Evolutionary conservation across 495 filamentous ascomycete genomes (phyloP), one percentile per base, ranked within the genome.

Genomic region (Lasiosphaeria miniovina): DNA sequence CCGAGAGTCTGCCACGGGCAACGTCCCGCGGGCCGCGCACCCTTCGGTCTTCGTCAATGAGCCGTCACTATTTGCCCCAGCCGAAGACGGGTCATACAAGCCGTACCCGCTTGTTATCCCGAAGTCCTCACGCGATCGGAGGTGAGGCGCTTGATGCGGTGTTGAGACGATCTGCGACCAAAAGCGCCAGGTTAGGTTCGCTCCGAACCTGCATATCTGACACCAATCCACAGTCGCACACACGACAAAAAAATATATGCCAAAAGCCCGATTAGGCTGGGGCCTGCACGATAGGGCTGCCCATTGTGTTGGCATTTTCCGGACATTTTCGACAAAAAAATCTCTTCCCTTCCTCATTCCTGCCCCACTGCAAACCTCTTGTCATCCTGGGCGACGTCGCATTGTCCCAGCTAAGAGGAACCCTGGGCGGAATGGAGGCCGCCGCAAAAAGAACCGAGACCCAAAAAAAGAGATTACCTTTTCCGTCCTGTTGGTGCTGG

Each of bases 31-130:
- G 48, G 58, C 65, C 5, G 63, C 52, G 10, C 71, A 66, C 51
- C 71, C 71, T n/a, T 15, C 52, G 2, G 68, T 73, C 49, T 61
- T 65, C 46, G 60, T 70, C 45, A 38, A 55, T 45, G 57, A 65
- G 5, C 60, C 61, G 0, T 66, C 56, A 56, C 49, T 8, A 11
- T 68, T 66, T 43, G 15, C 33, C 40, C 34, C 34, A 2, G 56
- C 52, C 1, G 65, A 68, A 43, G 65, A 70, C 6, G 66, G 53
- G 7, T n/a, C 4, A 12, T 55, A 55, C 36, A 15, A 55, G 7
- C 9, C 43, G 4, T 55, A 55, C 36, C 55, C 55, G 15, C 55
- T 49, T 8, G 10, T 43, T 2, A 57, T 40, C 15, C 49, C 17
- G 5, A 15, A 15, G 14, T 17, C 9, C 17, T 55, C 15, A 12